Percentiles rank a stretch among this genome's conserved stretches.
phyloP scores from a whole-genome alignment of 1,139 yeast species.

The Candida sp. region DNA sequence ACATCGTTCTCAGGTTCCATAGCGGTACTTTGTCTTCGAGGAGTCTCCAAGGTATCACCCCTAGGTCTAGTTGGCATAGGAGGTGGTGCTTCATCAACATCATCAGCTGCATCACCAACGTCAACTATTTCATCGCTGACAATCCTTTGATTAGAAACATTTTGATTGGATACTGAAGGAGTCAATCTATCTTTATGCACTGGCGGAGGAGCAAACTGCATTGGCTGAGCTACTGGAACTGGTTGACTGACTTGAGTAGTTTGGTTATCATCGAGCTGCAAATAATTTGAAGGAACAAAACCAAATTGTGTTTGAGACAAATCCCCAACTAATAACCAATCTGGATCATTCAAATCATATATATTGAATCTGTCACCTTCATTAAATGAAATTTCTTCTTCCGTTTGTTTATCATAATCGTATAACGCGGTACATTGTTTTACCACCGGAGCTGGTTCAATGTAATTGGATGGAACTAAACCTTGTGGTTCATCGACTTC shows the following conservation, averaged over 20 bases:
- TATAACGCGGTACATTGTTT: conserved; percentile 69
- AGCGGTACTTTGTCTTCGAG: conserved; percentile 7
- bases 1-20: conserved; percentile 15
- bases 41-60: conserved; percentile 6
- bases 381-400: conserved; percentile 79
- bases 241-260: conserved; percentile 7
- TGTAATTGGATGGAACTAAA: conserved; percentile 87
- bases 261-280: conserved; percentile 43
- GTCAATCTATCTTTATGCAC: conserved; percentile 15
- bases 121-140: background rate
- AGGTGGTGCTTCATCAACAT: conserved; percentile 43
- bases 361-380: conserved; percentile 77
- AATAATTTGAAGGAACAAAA: conserved; percentile 92
- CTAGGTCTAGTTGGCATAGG: conserved; percentile 56
- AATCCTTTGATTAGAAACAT: background rate
- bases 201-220: conserved; percentile 27
- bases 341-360: conserved; percentile 83
- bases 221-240: conserved; percentile 7
- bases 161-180: conserved; percentile 4
- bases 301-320: conserved; percentile 53
- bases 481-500: conserved; percentile 94
- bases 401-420: conserved; percentile 89
- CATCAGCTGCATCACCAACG: conserved; percentile 13
- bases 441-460: conserved; percentile 51
- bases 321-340: conserved; percentile 84